phyloP scores from a whole-genome alignment of 495 filamentous ascomycete genomes.

The Entonaema liquescens region DNA sequence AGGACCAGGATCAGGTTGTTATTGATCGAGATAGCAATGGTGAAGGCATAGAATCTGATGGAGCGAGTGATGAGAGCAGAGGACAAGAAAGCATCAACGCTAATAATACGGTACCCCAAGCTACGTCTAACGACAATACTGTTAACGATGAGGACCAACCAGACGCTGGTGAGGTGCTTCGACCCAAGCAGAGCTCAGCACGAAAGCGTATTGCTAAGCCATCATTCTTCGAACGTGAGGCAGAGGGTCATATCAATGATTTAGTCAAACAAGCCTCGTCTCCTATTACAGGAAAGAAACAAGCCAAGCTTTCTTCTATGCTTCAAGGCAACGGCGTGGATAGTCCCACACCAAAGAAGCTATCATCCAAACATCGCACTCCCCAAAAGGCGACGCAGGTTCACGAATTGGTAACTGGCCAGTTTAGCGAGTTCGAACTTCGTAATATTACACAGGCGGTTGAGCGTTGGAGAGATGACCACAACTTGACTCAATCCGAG shows the following conservation, averaged over 20 bases:
- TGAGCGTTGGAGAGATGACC: slow-evolving; percentile 48
- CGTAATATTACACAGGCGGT: slow-evolving; percentile 47
- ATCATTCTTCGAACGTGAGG: slow-evolving; percentile 37
- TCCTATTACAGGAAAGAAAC: slow-evolving; percentile 10
- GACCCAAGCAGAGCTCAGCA: slow-evolving; percentile 19
- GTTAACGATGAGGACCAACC: slow-evolving; percentile 14
- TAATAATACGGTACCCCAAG: not conserved
- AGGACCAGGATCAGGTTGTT: slow-evolving; percentile 6
- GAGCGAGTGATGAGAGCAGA: not conserved
- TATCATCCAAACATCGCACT: slow-evolving; percentile 4
- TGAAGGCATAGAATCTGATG: not conserved
- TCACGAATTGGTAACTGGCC: slow-evolving; percentile 38
- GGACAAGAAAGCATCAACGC: slow-evolving; percentile 2
- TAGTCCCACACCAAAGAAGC: slow-evolving; percentile 3
- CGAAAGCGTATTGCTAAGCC: slow-evolving; percentile 41
- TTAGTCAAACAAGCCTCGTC: not conserved
- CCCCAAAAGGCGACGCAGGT: not conserved
- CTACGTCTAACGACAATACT: not conserved
- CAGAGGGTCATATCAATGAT: slow-evolving; percentile 15
- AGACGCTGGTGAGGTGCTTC: slow-evolving; percentile 1
- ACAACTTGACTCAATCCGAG: slow-evolving; percentile 49
- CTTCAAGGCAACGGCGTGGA: slow-evolving; percentile 25
- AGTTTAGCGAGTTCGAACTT: slow-evolving; percentile 46
- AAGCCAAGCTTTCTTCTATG: slow-evolving; percentile 36
- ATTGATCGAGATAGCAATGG: not conserved